phyloP scores from a whole-genome alignment of 2,329 filamentous ascomycete genomes.

The Knoxdaviesia proteae region DNA sequence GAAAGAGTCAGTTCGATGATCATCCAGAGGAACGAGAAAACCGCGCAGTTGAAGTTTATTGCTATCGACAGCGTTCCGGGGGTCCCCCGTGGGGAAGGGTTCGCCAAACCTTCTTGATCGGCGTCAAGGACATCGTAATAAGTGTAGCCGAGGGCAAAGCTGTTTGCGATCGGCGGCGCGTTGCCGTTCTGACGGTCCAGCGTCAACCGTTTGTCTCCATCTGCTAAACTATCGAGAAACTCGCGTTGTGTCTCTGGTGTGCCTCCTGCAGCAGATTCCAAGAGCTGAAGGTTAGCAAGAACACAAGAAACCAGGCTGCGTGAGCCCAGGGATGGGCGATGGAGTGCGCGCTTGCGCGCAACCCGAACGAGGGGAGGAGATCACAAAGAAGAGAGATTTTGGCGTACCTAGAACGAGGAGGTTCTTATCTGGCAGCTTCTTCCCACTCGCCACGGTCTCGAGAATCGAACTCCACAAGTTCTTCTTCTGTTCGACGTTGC shows the following conservation, averaged over 20 bases:
- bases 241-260: constrained; percentile 67
- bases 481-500: constrained; percentile 54
- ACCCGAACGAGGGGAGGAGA: no score
- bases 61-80: not conserved
- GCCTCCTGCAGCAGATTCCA: constrained; percentile 34
- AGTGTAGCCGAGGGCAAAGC: constrained; percentile 81
- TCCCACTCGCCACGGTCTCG: constrained; percentile 73
- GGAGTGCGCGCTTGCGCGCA: no score
- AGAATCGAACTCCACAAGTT: constrained; percentile 92
- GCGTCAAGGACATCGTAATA: constrained; percentile 88
- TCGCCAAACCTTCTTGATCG: constrained; percentile 60
- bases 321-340: no score
- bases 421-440: constrained; percentile 80
- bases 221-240: constrained; percentile 48
- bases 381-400: not conserved
- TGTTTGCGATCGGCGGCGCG: constrained; percentile 67
- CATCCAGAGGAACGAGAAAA: not conserved
- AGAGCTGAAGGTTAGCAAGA: not conserved
- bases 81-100: not conserved
- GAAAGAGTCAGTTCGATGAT: no score
- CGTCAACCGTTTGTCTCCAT: constrained; percentile 28
- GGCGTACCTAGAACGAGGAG: constrained; percentile 58
- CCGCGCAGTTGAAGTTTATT: not conserved
- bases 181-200: constrained; percentile 34
- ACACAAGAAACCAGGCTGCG: not conserved